These are phyloP conservation scores for Paracamarosporium sp. DNA, from an alignment of 2,329 filamentous ascomycete genomes.

Conservation along the genomic window DNA sequence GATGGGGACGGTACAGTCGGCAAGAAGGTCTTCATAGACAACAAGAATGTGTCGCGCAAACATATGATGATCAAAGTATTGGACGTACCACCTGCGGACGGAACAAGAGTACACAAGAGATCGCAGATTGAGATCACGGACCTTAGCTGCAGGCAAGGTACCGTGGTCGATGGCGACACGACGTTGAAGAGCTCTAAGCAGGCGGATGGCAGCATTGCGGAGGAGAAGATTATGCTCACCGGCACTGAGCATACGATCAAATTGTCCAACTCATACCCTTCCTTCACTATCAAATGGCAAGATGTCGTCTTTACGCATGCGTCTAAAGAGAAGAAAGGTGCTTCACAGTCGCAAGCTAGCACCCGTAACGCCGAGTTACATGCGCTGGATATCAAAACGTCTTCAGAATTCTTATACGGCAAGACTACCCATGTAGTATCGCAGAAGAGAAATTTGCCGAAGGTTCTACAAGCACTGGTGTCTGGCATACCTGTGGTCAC, in stretches of 20 bases:
- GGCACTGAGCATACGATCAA: constrained; percentile 66
- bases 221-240: constrained; percentile 31
- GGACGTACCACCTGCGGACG: constrained; percentile 69
- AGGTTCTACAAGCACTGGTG: constrained; percentile 84
- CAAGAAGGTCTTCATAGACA: constrained; percentile 65
- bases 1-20: constrained; percentile 39
- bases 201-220: constrained; percentile 29
- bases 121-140: constrained; percentile 79
- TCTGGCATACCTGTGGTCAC: constrained; percentile 81
- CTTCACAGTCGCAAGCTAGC: constrained; percentile 56
- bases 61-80: constrained; percentile 82
- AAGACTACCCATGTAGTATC: constrained; percentile 87
- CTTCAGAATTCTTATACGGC: constrained; percentile 71
- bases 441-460: constrained; percentile 87
- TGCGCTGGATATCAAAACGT: constrained; percentile 86
- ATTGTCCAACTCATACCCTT: constrained; percentile 72
- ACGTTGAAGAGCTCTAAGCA: constrained; percentile 67
- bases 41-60: constrained; percentile 86
- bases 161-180: constrained; percentile 74
- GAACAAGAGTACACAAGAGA: constrained; percentile 67
- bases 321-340: constrained; percentile 67
- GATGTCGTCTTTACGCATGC: constrained; percentile 84
- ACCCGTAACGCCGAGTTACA: constrained; percentile 70
- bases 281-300: constrained; percentile 77
- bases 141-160: constrained; percentile 80